Base-by-base conservation (phyloP, 148 eudicot species). In the Tetragonia tetragonoides region DNA sequence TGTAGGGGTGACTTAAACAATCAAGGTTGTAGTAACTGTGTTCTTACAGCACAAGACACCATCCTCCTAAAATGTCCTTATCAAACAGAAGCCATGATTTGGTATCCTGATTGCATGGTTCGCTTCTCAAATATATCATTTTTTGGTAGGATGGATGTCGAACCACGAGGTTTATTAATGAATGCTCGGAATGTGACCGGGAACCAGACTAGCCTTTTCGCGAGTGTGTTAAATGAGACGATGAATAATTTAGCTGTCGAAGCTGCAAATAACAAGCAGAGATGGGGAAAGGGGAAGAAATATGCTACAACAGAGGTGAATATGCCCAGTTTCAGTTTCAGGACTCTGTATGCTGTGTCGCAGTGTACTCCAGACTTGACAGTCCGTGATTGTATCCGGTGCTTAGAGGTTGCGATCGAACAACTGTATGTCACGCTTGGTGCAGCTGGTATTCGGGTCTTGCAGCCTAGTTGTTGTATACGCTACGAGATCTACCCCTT, bases 361-460 rank as follows among this genome's bases (percentile, higher is more conserved):
- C 67, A 60, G 41, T 75, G 77, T 20, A 63, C 59, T 3, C 69
- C 59, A 0, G 77, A 75, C 28, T 59, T 77, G 68, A 23, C 67
- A 6, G 24, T 40, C 24, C 20, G 17, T 28, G 74, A 77, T 28
- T 77, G 79, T 54, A 24, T 20, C 14, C 40, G 42, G 67, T 77
- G 80, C 74, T 47, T 77, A 23, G 24, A 24, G n/a, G 28, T 41
- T 7, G 74, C 66, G 5, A 23, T 69, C 42, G 74, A 20, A 6
- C 74, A 77, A 24, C 63, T 76, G 20, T 8, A 6, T 49, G 65
- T 74, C 3, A 7, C 11, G 17, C 53, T 23, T 37, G 14, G 20
- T 54, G 80, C 78, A n/a, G 80, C 72, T 47, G 39, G 76, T n/a
- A 47, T 76, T 3, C 28, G 17, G n/a, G 4, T n/a, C n/a, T n/a